These are phyloP conservation scores for Blastobotrys raffinosifermentans DNA, from an alignment of 1,139 yeast species.

Conservation along the genomic window DNA sequence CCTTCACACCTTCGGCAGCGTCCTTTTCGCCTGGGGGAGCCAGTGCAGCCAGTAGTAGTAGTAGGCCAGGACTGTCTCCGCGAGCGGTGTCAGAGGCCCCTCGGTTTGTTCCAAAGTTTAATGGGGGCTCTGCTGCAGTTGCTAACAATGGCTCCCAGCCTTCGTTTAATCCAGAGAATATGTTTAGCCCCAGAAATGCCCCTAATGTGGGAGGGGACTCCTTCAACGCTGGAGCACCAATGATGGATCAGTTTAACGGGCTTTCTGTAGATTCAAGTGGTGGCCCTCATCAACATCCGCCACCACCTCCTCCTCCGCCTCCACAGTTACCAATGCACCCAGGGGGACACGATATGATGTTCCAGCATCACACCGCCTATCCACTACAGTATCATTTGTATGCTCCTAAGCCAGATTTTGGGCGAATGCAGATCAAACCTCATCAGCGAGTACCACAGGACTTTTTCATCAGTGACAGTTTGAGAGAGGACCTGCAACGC, in stretches of 20 bases:
- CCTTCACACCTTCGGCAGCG: constrained; percentile 47
- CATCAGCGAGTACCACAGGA: constrained; percentile 65
- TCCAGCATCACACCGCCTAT: constrained; percentile 31
- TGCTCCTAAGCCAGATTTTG: constrained; percentile 85
- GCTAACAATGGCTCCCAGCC: too few species aligned
- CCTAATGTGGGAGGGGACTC: constrained; percentile 3
- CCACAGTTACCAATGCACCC: constrained; percentile 7
- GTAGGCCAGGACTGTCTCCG: constrained; percentile 1
- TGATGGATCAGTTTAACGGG: constrained; percentile 11
- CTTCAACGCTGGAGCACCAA: constrained; percentile 4
- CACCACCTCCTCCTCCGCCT: constrained; percentile 11
- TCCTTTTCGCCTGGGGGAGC: not conserved
- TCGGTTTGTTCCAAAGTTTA: constrained; percentile 18
- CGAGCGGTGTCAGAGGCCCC: constrained; percentile 8
- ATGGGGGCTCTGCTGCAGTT: too few species aligned
- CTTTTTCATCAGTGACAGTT: constrained; percentile 65
- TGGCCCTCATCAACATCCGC: constrained; percentile 12
- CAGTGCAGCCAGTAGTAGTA: constrained; percentile 13
- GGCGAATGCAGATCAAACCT: constrained; percentile 41
- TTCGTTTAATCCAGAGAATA: constrained; percentile 20
- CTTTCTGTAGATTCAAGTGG: constrained; percentile 11
- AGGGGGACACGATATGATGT: constrained; percentile 17
- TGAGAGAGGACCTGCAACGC: constrained; percentile 65
- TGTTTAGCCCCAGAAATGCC: constrained; percentile 17
- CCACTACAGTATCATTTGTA: constrained; percentile 84